These are phyloP conservation scores for Kappamyces sp. DNA, from an alignment of 192 early-diverging fungal species.

Conservation along the genomic window DNA sequence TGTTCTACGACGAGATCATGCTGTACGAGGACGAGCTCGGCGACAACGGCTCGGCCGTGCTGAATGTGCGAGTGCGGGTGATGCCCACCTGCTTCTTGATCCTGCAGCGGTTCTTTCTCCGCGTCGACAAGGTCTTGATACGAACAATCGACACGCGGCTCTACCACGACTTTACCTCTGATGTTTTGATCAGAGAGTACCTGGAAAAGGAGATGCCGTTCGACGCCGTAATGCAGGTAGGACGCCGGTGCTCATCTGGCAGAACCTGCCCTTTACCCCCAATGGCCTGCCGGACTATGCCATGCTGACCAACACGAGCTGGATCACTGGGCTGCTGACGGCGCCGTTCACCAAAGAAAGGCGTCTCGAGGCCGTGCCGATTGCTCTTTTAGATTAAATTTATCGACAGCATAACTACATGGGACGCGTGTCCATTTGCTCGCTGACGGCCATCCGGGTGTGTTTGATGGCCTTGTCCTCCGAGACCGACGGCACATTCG, in stretches of 20 bases:
- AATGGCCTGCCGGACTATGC: background rate
- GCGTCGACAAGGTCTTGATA: constrained; percentile 91
- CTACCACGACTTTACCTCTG: constrained; percentile 73
- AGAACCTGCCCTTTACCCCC: constrained; percentile 3
- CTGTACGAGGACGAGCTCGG: constrained; percentile 95
- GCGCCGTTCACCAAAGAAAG: background rate
- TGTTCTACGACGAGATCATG: constrained; percentile 91
- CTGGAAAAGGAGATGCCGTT: constrained; percentile 13
- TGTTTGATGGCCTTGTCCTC: no score
- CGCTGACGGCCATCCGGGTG: no score
- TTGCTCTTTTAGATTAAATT: no score
- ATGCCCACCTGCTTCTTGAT: constrained; percentile 91
- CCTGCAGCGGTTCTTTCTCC: constrained; percentile 79
- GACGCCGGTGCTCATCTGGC: background rate
- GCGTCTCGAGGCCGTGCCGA: background rate
- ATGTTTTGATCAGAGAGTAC: constrained; percentile 39
- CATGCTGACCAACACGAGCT: background rate
- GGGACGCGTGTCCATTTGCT: no score
- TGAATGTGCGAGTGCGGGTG: constrained; percentile 73
- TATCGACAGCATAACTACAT: no score
- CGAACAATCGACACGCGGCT: constrained; percentile 83
- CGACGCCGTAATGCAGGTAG: background rate
- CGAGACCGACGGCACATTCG: no score
- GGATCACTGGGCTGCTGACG: background rate
- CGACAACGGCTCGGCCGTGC: constrained; percentile 84